A percentile compares a stretch with the other conserved stretches of the same genome.
Evolutionary conservation across 306 rosid species (phyloP).

Genomic region (Medicago truncatula): MtrunA17r5.0-ANR NC_053042.1:1201501-1202000

Average conservation of each 20-base stretch:
- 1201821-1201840: neutral
- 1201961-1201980: too few species aligned
- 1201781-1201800: neutral
- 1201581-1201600: too few species aligned
- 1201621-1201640: too few species aligned
- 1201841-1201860: too few species aligned
- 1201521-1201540: slow-evolving; percentile 18
- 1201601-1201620: too few species aligned
- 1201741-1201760: neutral
- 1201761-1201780: neutral
- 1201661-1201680: too few species aligned
- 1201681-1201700: slow-evolving; percentile 6
- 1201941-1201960: too few species aligned
- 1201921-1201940: too few species aligned
- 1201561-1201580: neutral
- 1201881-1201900: too few species aligned
- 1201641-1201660: too few species aligned
- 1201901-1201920: too few species aligned
- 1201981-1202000: neutral
- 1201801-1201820: neutral
- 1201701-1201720: slow-evolving; percentile 18
- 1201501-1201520: slow-evolving; percentile 6
- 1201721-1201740: slow-evolving; percentile 12
- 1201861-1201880: too few species aligned
- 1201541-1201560: neutral